Base-by-base conservation (phyloP, 805 yeast species). In the Kodamaea sagamina region DNA sequence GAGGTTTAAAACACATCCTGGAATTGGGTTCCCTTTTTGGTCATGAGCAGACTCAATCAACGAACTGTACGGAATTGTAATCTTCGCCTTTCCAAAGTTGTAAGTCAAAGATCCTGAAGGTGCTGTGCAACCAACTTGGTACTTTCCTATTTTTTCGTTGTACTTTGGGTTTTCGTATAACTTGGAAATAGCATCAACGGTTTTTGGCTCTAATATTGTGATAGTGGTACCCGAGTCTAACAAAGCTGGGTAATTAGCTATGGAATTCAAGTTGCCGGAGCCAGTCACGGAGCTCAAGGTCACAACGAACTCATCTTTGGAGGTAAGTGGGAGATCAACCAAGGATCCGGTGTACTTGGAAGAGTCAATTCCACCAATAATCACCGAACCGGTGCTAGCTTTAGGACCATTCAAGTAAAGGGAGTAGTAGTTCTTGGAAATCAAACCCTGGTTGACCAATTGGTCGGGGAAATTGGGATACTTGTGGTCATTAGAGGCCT, bases 291-390 rank as follows among this genome's bases (percentile, higher is more conserved):
- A 12, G 34, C 19, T 25, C 19, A 24, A n/a, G n/a, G 32, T 39
- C 19, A 39, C 42, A 26, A 39, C 31, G 24, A 39, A 31, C 32
- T 31, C 32, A 7, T 38, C 13, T 12, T 18, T 16, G 19, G 27
- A 17, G 7, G 27, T 9, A 4, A 38, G 9, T 5, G 29, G 32
- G 9, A 42, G 22, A 3, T 22, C 38, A 12, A 21, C 18, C 32
- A 42, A 36, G 12, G 16, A 6, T 2, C 45, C 45, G 6, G 36
- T 17, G 42, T 50, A 50, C 45, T 52, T 52, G 31, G 39, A 43
- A 3, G 43, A 27, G 40, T 52, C 54, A 19, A 42, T 47, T 8
- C 55, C 55, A 4, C 55, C 55, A 32, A 52, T 50, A 26, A 50
- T 37, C 5, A 52, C 25, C 3, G 53, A 38, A 5, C 56, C 54